Conservation (phyloP, 1,284 basidiomycete species). For the Ceratobasidium sp. region DNA sequence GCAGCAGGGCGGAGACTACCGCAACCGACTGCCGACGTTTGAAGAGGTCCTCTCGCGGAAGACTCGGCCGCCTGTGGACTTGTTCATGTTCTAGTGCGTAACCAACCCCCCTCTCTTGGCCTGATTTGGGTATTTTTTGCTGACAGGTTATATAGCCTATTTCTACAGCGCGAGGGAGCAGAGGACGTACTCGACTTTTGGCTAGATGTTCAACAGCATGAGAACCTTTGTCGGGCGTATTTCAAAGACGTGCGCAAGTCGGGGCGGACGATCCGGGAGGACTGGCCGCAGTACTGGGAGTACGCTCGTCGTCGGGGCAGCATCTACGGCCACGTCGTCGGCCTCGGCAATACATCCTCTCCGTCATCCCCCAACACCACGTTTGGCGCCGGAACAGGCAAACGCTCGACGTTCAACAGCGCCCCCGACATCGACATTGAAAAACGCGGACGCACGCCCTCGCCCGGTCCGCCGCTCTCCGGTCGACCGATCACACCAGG, state of each 20-base stretch:
- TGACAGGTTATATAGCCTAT: conserved; percentile 67
- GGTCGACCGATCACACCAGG: conserved; percentile 58
- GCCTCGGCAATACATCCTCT: conserved; percentile 61
- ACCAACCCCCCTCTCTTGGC: background rate
- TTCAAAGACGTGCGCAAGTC: conserved; percentile 98
- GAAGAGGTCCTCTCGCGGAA: conserved; percentile 73
- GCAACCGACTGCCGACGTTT: conserved; percentile 59
- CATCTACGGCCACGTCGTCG: conserved; percentile 92
- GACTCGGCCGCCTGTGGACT: conserved; percentile 94
- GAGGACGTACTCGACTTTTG: conserved; percentile 98
- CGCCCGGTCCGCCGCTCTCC: conserved; percentile 36
- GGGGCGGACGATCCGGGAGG: conserved; percentile 90
- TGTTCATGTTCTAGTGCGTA: conserved; percentile 98
- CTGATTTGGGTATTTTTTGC: conserved; percentile 11
- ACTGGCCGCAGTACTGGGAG: conserved; percentile 98
- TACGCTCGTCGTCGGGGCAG: conserved; percentile 89
- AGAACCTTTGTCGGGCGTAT: conserved; percentile 97
- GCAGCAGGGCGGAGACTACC: conserved; percentile 26
- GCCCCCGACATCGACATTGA: conserved; percentile 74
- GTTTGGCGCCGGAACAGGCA: conserved; percentile 59
- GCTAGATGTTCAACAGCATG: conserved; percentile 99
- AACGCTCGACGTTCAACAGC: conserved; percentile 73
- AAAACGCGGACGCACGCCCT: conserved; percentile 58
- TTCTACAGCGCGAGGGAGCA: conserved; percentile 92
- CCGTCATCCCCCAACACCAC: conserved; percentile 59